Base-by-base conservation (phyloP, 495 filamentous ascomycete genomes). In the Talaromyces proteolyticus region DNA sequence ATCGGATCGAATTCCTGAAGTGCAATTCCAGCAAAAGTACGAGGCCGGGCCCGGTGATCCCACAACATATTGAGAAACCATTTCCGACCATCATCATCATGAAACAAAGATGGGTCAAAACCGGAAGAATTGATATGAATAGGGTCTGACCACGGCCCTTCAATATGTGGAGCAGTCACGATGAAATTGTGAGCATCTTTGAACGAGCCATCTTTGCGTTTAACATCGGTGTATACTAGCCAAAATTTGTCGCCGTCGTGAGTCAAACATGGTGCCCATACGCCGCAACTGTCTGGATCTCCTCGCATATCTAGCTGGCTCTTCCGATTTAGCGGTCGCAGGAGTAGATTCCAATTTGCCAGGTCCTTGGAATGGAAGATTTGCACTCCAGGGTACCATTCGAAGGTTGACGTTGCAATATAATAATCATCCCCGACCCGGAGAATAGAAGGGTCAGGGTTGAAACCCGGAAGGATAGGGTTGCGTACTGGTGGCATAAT, bases 381-480 rank as follows among this genome's bases (percentile, higher is more conserved):
- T 49, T 77, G 79, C 6, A 79, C 68, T 12, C 78, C 80, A 0
- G 81, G 81, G 45, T 71, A 82, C 71, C 75, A 83, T 55, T 85
- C 79, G 45, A 85, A 83, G 1, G 78, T 80, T 18, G 80, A 83
- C 2, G 78, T 82, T 26, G 77, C 78, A 49, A 85, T 76, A 62
- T 80, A 83, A 61, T 81, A 85, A 59, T 82, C 76, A 1, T 68
- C 58, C 37, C 72, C 73, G 37, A 79, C 73, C 37, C 78, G 71
- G 49, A 82, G 51, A 59, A 82, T 71, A 1, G 80, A 82, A 11
- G 81, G 81, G 63, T 85, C 81, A 11, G 81, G 62, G 58, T 82
- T 80, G 66, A 81, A 85, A 19, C 81, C 81, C 11, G 81, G 78
- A 36, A 84, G 62, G 53, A 84, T 81, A 21, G 80, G 80, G 58